phyloP scores from a whole-genome alignment of 2,329 filamentous ascomycete genomes.

The Aspergillus sp. region DNA sequence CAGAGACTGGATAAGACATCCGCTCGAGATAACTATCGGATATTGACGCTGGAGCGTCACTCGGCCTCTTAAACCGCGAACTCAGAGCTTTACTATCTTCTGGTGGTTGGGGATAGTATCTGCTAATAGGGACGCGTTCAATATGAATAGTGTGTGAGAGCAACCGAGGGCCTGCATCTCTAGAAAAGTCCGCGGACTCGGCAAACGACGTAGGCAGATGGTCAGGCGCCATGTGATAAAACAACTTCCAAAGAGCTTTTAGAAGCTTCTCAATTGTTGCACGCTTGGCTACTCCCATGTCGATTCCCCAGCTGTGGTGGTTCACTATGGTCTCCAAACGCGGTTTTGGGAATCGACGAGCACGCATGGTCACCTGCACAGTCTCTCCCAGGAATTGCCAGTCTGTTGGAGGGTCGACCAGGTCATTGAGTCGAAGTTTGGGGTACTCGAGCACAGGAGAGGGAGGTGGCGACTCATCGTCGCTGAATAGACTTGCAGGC shows the following conservation, averaged over 20 bases:
- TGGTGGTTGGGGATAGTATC: constrained; percentile 19
- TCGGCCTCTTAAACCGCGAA: constrained; percentile 12
- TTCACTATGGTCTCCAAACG: constrained; percentile 9
- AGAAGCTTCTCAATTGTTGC: constrained; percentile 4
- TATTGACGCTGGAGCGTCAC: constrained; percentile 4
- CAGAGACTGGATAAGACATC: constrained; percentile 9
- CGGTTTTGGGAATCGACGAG: not conserved
- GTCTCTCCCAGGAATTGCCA: constrained; percentile 7
- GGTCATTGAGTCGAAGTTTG: not conserved
- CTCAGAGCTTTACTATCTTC: not conserved
- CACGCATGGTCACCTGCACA: not conserved
- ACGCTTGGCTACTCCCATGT: constrained; percentile 1
- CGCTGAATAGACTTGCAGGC: not conserved
- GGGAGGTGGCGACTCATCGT: not conserved
- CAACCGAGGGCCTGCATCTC: constrained; percentile 34
- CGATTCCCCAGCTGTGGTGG: constrained; percentile 30
- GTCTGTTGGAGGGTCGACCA: not conserved
- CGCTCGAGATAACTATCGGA: constrained; percentile 16
- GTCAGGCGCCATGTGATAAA: constrained; percentile 23
- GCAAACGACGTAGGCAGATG: constrained; percentile 17
- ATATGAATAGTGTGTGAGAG: constrained; percentile 17
- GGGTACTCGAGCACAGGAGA: not conserved
- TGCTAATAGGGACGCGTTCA: constrained; percentile 22
- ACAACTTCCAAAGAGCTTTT: constrained; percentile 21
- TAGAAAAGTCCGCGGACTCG: constrained; percentile 17